Evolutionary conservation across 176 grass and related monocot species (phyloP).

Genomic region (Raddia guianensis): DNA sequence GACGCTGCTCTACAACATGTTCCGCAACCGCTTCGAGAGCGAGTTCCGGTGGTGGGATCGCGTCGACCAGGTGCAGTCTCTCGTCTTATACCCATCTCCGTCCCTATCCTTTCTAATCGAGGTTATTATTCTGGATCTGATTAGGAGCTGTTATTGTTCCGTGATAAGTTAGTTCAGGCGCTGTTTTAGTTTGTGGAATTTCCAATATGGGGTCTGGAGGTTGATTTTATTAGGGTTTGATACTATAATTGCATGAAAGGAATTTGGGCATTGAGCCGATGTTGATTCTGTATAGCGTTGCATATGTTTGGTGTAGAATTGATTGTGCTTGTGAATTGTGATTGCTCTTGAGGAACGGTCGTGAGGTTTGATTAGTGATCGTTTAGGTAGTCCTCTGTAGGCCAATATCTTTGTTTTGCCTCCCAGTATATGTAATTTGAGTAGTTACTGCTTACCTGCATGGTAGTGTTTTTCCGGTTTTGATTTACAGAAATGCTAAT

Average conservation of each 20-base stretch:
- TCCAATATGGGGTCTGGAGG: not conserved
- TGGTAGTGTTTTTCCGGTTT: not conserved
- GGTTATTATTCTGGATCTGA: not conserved
- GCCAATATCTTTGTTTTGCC: not conserved
- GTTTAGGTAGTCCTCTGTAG: not conserved
- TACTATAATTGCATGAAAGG: not conserved
- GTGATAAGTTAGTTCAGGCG: not conserved
- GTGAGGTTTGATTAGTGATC: not conserved
- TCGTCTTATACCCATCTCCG: conserved; percentile 28
- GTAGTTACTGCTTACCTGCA: not conserved
- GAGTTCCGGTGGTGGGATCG: conserved; percentile 94
- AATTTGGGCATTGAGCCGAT: not conserved
- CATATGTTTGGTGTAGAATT: not conserved
- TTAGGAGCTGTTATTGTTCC: not conserved
- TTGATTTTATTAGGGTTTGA: not conserved
- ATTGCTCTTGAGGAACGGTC: not conserved
- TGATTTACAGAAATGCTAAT: not conserved
- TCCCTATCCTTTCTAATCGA: conserved; percentile 19
- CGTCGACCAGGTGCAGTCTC: conserved; percentile 44
- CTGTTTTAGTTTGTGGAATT: not conserved
- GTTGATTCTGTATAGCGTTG: not conserved
- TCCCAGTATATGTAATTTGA: not conserved
- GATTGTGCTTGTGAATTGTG: not conserved
- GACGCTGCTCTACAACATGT: conserved; percentile 76
- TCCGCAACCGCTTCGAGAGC: conserved; percentile 60